Percentiles rank a stretch among this genome's conserved stretches.
Evolutionary conservation across 116 monocot genomes (phyloP).

Genomic region (Trichopus zeylanicus): DNA sequence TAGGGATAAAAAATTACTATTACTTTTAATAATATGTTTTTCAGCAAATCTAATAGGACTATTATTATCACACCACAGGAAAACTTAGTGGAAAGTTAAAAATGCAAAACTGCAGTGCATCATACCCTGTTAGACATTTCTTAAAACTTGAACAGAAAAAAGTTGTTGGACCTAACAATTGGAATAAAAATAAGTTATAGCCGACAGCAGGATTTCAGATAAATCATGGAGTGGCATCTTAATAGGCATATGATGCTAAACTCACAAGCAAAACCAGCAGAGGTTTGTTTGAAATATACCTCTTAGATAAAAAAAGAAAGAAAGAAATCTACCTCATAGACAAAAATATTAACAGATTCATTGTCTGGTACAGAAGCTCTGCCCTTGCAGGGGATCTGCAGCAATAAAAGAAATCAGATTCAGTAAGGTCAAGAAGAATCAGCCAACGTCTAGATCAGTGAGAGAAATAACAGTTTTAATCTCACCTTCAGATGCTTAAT

Average conservation of each 20-base stretch:
- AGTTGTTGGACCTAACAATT: no score
- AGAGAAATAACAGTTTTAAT: neutral
- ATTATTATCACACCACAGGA: no score
- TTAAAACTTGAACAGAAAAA: no score
- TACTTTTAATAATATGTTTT: no score
- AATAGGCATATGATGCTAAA: neutral
- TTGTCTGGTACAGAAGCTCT: slow-evolving; percentile 92
- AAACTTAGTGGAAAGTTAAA: no score
- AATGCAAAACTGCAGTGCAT: no score
- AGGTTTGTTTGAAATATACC: slow-evolving; percentile 26
- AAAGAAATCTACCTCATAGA: slow-evolving; percentile 83
- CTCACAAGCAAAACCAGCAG: neutral
- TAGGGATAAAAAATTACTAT: no score
- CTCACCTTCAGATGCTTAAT: slow-evolving; percentile 83
- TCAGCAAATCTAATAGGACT: no score
- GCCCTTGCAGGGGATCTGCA: slow-evolving; percentile 85
- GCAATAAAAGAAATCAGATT: neutral
- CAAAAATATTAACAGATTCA: slow-evolving; percentile 73
- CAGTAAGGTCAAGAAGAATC: neutral
- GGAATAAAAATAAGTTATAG: no score
- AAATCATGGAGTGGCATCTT: neutral
- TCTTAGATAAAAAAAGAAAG: slow-evolving; percentile 58
- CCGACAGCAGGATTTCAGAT: no score
- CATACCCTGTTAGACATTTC: no score
- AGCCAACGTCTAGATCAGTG: neutral